phyloP scores from a whole-genome alignment of 2,329 filamentous ascomycete species.

The Aspergillus ochraceus region DNA sequence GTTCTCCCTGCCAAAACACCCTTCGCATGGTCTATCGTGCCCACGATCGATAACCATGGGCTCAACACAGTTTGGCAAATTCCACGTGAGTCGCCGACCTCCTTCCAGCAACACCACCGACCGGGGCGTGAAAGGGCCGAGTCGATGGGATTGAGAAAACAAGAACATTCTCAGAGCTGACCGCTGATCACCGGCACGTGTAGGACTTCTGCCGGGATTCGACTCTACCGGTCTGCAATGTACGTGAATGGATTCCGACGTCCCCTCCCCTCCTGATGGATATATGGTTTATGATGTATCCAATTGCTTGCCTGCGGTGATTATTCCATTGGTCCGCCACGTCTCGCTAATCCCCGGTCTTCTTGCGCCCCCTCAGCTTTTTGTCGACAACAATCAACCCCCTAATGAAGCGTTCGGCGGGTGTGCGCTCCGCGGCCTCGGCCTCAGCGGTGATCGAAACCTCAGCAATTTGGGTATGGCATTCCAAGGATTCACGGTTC shows the following conservation, averaged over 20 bases:
- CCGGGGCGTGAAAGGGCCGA: no score
- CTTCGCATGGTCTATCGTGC: conserved; percentile 16
- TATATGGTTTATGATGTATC: neutral
- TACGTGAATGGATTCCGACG: conserved; percentile 48
- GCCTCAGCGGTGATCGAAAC: conserved; percentile 62
- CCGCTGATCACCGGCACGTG: conserved; percentile 21
- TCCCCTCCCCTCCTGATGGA: neutral
- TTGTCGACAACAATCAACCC: conserved; percentile 61
- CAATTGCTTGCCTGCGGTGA: neutral
- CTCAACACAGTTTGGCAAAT: conserved; percentile 59
- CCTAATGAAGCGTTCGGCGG: conserved; percentile 62
- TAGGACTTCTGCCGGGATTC: conserved; percentile 83
- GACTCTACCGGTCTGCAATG: conserved; percentile 81
- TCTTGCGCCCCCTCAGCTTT: conserved; percentile 54
- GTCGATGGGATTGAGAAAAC: conserved; percentile 3
- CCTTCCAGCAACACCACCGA: no score
- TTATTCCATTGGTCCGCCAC: conserved; percentile 1
- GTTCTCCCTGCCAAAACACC: conserved; percentile 2
- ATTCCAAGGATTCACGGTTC: neutral
- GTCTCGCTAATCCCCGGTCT: conserved; percentile 18
- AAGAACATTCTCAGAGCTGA: conserved; percentile 15
- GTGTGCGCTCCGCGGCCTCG: conserved; percentile 75
- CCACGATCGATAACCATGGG: conserved; percentile 41
- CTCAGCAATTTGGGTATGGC: conserved; percentile 76
- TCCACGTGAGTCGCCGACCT: conserved; percentile 48